Evolutionary conservation across 2,329 filamentous ascomycete genomes (phyloP).

Genomic region (Xylaria sp.): DNA sequence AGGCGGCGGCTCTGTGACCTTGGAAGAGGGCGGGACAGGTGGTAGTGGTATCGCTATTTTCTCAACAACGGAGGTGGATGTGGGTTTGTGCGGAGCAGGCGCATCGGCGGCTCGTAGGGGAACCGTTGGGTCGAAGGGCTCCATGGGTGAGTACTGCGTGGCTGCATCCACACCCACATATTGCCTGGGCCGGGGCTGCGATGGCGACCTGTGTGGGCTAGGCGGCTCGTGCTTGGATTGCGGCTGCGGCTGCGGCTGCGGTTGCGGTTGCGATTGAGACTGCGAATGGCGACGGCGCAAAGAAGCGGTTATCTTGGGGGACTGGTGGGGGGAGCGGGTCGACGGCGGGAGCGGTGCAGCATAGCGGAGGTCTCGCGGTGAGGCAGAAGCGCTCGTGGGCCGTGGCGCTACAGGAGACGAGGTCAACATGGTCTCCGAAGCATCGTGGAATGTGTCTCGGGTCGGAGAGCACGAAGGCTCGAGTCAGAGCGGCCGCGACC

Average conservation of each 20-base stretch:
- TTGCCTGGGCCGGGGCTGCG: constrained; percentile 51
- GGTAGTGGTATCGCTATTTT: constrained; percentile 35
- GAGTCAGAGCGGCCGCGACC: constrained; percentile 11
- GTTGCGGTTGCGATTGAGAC: no score
- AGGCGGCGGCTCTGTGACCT: constrained; percentile 43
- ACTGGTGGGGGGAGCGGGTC: constrained; percentile 56
- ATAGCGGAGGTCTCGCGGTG: constrained; percentile 63
- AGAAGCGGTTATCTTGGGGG: constrained; percentile 55
- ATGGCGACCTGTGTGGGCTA: constrained; percentile 47
- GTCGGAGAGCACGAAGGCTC: constrained; percentile 30
- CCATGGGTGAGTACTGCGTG: constrained; percentile 63
- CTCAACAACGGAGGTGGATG: constrained; percentile 36
- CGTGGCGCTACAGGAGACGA: constrained; percentile 64
- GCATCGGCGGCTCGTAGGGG: constrained; percentile 48
- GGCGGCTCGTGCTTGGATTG: constrained; percentile 51
- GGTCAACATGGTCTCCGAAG: constrained; percentile 68
- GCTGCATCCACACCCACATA: constrained; percentile 62
- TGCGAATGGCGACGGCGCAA: constrained; percentile 51
- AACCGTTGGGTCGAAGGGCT: constrained; percentile 57
- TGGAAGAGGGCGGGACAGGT: constrained; percentile 34
- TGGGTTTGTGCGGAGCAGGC: constrained; percentile 49
- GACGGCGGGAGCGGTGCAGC: constrained; percentile 54
- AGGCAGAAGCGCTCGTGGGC: constrained; percentile 60
- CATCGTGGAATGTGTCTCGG: constrained; percentile 56
- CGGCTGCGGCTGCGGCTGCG: no score